Base-by-base conservation (phyloP, 148 eudicot species). In the Bassia scoparia region DNA sequence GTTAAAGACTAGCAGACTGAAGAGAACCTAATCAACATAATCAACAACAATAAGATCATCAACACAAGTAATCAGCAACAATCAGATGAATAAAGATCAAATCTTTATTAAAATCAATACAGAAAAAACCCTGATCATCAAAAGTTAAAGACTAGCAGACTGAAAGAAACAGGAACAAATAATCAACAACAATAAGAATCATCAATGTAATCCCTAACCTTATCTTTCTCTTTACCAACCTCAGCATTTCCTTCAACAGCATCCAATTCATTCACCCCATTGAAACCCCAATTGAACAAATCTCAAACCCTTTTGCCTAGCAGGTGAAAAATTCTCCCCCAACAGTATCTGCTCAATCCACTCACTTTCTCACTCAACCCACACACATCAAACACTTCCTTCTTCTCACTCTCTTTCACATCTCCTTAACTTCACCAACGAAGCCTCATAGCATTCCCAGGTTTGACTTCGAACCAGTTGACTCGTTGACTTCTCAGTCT, bases 311-410 rank as follows among this genome's bases (percentile, higher is more conserved):
- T 78, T 94, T 94, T 0, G 93, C 91, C 68, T 84, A 7, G 71
- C 98, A 21, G 81, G 89, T 1, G 97, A 94, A 63, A 94, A 91
- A 74, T 91, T 91, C 77, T 89, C 96, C 79, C 98, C 98, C 43
- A 52, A 83, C 11, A 81, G 87, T 23, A 91, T 3, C 80, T 87
- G 80, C 54, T 80, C 83, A 58, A 91, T 76, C 70, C 68, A 2
- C 35, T 68, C 24, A 89, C 72, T 75, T 77, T 73, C 21, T 77
- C 91, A 75, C 86, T 87, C 38, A 89, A 35, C 17, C 89, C 93
- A 15, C 87, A 88, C 53, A 81, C 87, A 11, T 68, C 82, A 69
- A 89, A 21, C 56, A 90, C 83, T 80, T 83, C 78, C n/a, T 18
- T 70, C 52, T 80, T 90, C 68, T 82, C 92, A n/a, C 14, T 58